Evolutionary conservation across 2,329 filamentous ascomycete species (phyloP).

Genomic region (Alternaria sp.): DNA sequence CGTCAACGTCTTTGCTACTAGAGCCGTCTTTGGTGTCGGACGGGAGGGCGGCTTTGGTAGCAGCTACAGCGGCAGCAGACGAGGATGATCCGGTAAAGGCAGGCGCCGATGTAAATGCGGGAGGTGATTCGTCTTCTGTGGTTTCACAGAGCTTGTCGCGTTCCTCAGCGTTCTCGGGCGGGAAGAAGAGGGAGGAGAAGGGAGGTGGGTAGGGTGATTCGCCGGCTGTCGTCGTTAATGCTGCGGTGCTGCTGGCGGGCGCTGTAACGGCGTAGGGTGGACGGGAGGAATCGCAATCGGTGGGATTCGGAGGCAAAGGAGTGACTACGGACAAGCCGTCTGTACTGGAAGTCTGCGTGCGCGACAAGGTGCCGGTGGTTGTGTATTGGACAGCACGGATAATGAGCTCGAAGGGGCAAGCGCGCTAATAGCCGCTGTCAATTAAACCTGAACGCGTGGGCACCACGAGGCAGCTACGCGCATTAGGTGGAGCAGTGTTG

Average conservation of each 20-base stretch:
- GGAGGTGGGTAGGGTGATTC: slow-evolving; percentile 66
- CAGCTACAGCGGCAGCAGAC: slow-evolving; percentile 61
- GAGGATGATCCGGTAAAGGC: slow-evolving; percentile 61
- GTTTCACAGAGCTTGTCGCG: slow-evolving; percentile 55
- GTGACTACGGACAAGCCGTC: slow-evolving; percentile 58
- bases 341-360: slow-evolving; percentile 51
- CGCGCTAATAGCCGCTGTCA: slow-evolving; percentile 40
- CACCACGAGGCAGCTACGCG: slow-evolving; percentile 35
- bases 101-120: slow-evolving; percentile 62
- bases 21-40: slow-evolving; percentile 78
- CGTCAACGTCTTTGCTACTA: slow-evolving; percentile 75
- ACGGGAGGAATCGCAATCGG: slow-evolving; percentile 37
- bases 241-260: slow-evolving; percentile 48
- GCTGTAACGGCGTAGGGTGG: slow-evolving; percentile 43
- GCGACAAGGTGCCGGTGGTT: slow-evolving; percentile 56
- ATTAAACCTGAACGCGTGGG: slow-evolving; percentile 38
- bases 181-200: slow-evolving; percentile 70
- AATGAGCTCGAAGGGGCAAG: slow-evolving; percentile 39
- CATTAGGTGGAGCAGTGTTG: slow-evolving; percentile 31
- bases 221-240: slow-evolving; percentile 57
- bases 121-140: slow-evolving; percentile 51
- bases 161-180: slow-evolving; percentile 58
- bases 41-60: slow-evolving; percentile 87
- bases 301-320: slow-evolving; percentile 49
- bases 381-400: slow-evolving; percentile 29